A percentile compares a stretch with the other conserved stretches of the same genome.
Conservation (phyloP, 192 early-diverging fungal species). For the Pilobolus umbonatus region DNA sequence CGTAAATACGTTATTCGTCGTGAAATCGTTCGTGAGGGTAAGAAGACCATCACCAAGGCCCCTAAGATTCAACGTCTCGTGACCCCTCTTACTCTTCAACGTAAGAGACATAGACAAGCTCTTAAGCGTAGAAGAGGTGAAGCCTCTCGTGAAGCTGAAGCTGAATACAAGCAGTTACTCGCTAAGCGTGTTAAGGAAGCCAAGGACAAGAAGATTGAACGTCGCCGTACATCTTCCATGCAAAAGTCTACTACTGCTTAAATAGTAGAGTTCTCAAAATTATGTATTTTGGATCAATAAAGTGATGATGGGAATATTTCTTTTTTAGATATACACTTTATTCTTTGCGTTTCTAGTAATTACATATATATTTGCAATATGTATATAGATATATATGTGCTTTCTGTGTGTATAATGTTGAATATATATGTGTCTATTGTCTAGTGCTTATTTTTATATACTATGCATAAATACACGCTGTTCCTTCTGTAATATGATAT, state of each 20-base stretch:
- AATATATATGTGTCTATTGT: too few species aligned
- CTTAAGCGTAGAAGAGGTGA: conserved; percentile 83
- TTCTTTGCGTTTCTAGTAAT: too few species aligned
- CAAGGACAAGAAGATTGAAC: conserved; percentile 80
- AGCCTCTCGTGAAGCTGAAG: conserved; percentile 74
- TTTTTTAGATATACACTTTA: too few species aligned
- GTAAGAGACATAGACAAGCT: conserved; percentile 84
- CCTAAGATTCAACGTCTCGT: conserved; percentile 97
- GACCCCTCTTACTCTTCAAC: conserved; percentile 94
- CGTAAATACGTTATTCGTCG: conserved; percentile 99
- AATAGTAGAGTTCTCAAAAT: too few species aligned
- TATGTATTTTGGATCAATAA: too few species aligned
- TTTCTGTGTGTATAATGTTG: too few species aligned
- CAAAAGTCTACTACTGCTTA: conserved; percentile 48
- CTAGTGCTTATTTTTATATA: too few species aligned
- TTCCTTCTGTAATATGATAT: too few species aligned
- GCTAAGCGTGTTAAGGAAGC: conserved; percentile 93
- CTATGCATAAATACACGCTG: too few species aligned
- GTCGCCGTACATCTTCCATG: conserved; percentile 68
- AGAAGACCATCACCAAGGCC: conserved; percentile 94
- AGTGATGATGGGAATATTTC: too few species aligned
- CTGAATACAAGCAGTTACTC: conserved; percentile 82
- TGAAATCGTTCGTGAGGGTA: conserved; percentile 82
- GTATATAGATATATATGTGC: too few species aligned
- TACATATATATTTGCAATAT: too few species aligned